Evolutionary conservation across 768 basidiomycete genomes (phyloP), one percentile per base, ranked within the genome.

Genomic region (Coprinopsis cinerea): DNA sequence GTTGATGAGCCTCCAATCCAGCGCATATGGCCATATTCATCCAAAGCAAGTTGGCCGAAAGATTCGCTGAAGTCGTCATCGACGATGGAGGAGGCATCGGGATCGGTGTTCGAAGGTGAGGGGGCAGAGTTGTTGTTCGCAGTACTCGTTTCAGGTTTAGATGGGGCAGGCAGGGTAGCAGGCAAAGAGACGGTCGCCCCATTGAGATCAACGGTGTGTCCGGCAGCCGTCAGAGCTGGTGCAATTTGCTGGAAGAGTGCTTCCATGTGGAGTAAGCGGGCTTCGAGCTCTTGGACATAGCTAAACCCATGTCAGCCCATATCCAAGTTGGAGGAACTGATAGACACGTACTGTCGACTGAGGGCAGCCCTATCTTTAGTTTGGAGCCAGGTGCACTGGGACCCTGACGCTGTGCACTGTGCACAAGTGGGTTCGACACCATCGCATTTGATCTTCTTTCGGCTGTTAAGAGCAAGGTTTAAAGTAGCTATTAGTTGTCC

Each of bases 381-480:
- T 68, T 92, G 90, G 36, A 91, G 72, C 90, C 90, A 92, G 37
- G 86, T 88, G 61, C 90, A 92, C 57, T 82, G 79, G 0, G 86
- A 84, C 40, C 80, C 81, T 5, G 88, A 85, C 36, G 79, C 69
- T 15, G 78, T 63, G 61, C 90, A 92, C 60, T 92, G 90, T 0
- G 87, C 84, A 58, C 90, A 92, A 10, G 83, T 85, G 11, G 90
- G 90, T 62, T 92, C 90, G 59, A 73, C 78, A 55, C 90, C 90
- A 69, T 92, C 90, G 67, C 90, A 92, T 65, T 92, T 92, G 64
- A 92, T 91, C 76, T 92, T 92, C 79, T 92, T 92, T 56, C 88
- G 82, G 54, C 90, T 90, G 64, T 50, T 57, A 48, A 55, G 54
- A 50, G 48, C 48, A 46, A 49, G 47, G 41, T 52, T 43, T 54